Evolutionary conservation across 306 rosid genomes (phyloP).

Genomic region (Medicago ruthenica): DNA sequence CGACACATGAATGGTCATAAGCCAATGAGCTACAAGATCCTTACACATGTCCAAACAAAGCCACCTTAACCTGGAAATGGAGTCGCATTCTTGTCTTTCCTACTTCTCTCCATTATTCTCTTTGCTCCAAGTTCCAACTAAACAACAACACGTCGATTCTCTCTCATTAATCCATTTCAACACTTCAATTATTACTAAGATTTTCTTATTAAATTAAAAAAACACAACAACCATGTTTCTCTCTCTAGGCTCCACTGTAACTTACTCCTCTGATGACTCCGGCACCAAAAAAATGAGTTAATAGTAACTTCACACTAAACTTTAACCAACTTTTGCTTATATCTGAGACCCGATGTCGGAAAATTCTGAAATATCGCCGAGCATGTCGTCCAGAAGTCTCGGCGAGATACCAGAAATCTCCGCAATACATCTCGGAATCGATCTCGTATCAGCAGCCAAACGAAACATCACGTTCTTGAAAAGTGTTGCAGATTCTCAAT

Average conservation of each 20-base stretch:
- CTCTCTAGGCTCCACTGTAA: not conserved
- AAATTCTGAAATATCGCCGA: constrained; percentile 49
- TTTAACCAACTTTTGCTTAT: too few species aligned
- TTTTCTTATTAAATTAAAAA: not conserved
- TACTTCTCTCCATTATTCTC: constrained; percentile 29
- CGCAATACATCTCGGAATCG: constrained; percentile 55
- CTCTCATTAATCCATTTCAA: constrained; percentile 8
- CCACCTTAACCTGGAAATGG: constrained; percentile 28
- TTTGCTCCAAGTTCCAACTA: constrained; percentile 38
- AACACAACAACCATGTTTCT: constrained; percentile 10
- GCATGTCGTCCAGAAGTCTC: constrained; percentile 56
- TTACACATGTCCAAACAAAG: constrained; percentile 38
- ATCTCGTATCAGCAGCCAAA: constrained; percentile 76
- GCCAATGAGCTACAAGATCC: not conserved
- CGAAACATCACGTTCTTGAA: constrained; percentile 63
- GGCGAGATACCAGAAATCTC: constrained; percentile 60
- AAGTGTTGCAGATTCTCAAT: constrained; percentile 56
- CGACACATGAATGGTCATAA: constrained; percentile 18
- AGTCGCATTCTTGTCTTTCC: constrained; percentile 31
- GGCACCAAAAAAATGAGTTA: not conserved
- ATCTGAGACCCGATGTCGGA: constrained; percentile 45
- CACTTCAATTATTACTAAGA: constrained; percentile 1
- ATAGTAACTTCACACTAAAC: too few species aligned
- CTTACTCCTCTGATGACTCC: too few species aligned
- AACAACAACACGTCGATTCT: not conserved